Evolutionary conservation across 176 grass and related monocot species (phyloP).

Genomic region (Oryza glaberrima): DNA sequence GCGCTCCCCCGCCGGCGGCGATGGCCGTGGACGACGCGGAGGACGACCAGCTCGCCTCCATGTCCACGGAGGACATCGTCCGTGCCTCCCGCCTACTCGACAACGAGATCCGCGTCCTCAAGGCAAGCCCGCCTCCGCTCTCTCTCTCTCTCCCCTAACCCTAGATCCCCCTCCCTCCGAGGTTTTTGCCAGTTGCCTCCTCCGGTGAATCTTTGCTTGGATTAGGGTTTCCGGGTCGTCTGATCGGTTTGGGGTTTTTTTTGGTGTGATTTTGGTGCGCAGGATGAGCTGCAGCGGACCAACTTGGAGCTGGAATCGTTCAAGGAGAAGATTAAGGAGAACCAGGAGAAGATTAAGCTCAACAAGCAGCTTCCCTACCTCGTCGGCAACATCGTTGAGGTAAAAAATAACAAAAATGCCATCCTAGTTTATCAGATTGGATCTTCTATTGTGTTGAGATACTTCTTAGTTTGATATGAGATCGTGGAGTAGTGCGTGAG

Average conservation of each 20-base stretch:
- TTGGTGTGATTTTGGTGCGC: background rate
- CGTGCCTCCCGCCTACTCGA: conserved; percentile 72
- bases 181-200: background rate
- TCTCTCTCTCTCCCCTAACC: background rate
- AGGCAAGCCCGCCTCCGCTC: conserved; percentile 41
- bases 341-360: conserved; percentile 89
- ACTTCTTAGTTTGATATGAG: background rate
- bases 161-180: conserved; percentile 7
- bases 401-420: background rate
- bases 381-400: conserved; percentile 91
- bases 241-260: background rate
- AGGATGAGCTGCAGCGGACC: conserved; percentile 76
- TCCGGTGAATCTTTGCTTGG: background rate
- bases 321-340: conserved; percentile 82
- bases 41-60: conserved; percentile 67
- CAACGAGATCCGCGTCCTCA: conserved; percentile 82
- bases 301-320: conserved; percentile 71
- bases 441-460: background rate
- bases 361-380: conserved; percentile 86
- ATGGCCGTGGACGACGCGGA: conserved; percentile 61
- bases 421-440: background rate
- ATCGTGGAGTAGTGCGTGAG: background rate
- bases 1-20: background rate
- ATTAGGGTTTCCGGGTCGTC: background rate
- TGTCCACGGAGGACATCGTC: conserved; percentile 71